These are phyloP conservation scores for Mucor lusitanicus DNA, from an alignment of 371 early-diverging fungal genomes.

Conservation along the genomic window DNA sequence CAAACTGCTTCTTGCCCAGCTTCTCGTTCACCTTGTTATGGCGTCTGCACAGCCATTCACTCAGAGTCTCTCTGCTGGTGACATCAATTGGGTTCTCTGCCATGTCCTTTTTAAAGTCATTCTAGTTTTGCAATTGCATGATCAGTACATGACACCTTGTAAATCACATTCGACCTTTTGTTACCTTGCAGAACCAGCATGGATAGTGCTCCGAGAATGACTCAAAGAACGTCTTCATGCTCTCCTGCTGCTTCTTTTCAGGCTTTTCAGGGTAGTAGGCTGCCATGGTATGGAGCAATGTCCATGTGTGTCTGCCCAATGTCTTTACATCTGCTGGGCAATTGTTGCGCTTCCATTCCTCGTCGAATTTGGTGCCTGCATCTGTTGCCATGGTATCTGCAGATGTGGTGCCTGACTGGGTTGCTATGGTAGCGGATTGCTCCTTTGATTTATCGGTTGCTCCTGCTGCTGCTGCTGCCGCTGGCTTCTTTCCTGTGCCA, in stretches of 20 bases:
- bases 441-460: neutral
- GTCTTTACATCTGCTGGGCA: conserved; percentile 90
- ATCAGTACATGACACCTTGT: neutral
- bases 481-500: conserved; percentile 31
- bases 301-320: conserved; percentile 96
- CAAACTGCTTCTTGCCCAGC: conserved; percentile 90
- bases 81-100: conserved; percentile 84
- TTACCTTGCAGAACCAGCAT: conserved; percentile 87
- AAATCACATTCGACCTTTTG: neutral
- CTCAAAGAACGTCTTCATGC: conserved; percentile 69
- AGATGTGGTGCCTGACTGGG: neutral
- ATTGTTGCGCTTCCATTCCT: conserved; percentile 50
- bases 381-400: neutral
- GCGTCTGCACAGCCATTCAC: conserved; percentile 91
- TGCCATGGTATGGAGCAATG: conserved; percentile 97
- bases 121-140: conserved; percentile 24
- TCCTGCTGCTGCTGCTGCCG: conserved; percentile 2
- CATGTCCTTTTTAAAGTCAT: conserved; percentile 79
- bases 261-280: conserved; percentile 95
- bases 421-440: neutral
- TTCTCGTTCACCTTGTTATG: conserved; percentile 98
- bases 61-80: conserved; percentile 67
- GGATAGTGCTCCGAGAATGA: conserved; percentile 92
- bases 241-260: conserved; percentile 63
- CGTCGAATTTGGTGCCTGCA: neutral